Base-by-base conservation (phyloP, 495 filamentous ascomycete species). In the Neurospora sp. region DNA sequence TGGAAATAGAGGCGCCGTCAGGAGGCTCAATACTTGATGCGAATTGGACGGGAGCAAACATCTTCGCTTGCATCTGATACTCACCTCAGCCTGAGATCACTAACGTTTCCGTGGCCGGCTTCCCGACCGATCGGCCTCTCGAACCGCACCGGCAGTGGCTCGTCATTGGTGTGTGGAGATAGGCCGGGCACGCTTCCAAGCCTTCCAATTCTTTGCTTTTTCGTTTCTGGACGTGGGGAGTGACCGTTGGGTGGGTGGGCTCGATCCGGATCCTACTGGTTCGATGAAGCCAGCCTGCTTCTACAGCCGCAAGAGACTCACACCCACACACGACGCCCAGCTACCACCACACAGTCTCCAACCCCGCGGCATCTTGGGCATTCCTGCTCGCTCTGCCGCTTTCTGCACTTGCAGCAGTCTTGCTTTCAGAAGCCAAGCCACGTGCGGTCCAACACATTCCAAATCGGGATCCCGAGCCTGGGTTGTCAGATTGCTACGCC, bases 241-340 rank as follows among this genome's bases (percentile, higher is more conserved):
- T 66, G 54, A 66, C 54, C 54, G 54, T 66, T 66, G 54, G 54
- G 54, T 66, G 54, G 54, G 54, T 66, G 54, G 54, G 54, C 54
- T 35, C 23, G 6, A 18, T 66, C 54, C 54, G 54, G 23, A 66
- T 66, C 14, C 27, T 37, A 66, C 54, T 66, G 54, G 54, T 18
- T 66, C 54, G 27, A 66, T 66, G 54, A 66, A 66, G 54, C 14
- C 27, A 66, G 27, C 54, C 54, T 37, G 39, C 59, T 70, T 71
- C 73, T 71, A 72, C 72, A 72, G 70, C 70, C 70, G 41, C 74
- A 76, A 73, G 48, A 77, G 54, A 76, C 54, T 37, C 69, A 72
- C 69, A 16, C 72, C 39, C 39, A 42, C 72, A 76, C 69, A 74
- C 72, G 70, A 70, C 40, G 39, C 73, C 54, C 54, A 66, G 27